A percentile compares a stretch with the other conserved stretches of the same genome.
phyloP scores from a whole-genome alignment of 768 basidiomycete genomes.

The Phanerochaete sordida region DNA sequence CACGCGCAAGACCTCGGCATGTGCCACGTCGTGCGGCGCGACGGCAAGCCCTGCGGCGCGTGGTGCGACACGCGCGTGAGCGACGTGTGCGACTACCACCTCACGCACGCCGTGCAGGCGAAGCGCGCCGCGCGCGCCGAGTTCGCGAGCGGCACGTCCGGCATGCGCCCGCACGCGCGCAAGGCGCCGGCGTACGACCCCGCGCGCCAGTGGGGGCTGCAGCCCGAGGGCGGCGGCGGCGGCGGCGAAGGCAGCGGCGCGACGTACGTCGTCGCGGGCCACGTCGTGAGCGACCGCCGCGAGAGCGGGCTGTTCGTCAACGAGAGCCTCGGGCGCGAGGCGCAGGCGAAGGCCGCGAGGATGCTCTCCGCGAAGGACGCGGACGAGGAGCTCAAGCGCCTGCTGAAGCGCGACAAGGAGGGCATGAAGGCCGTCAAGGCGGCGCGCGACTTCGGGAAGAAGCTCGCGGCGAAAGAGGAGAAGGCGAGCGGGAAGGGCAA shows the following conservation, averaged over 20 bases:
- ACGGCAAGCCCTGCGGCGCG: conserved; percentile 76
- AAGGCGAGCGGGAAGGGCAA: conserved; percentile 16
- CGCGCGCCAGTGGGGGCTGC: conserved; percentile 69
- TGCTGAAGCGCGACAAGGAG: conserved; percentile 63
- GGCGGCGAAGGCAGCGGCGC: conserved; percentile 33
- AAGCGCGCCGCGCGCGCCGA: conserved; percentile 78
- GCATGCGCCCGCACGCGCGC: conserved; percentile 52
- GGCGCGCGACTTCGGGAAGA: conserved; percentile 47
- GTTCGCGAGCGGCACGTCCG: conserved; percentile 77
- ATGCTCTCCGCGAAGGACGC: conserved; percentile 52
- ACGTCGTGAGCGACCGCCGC: conserved; percentile 53
- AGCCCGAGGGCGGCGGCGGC: conserved; percentile 43
- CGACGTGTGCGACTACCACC: conserved; percentile 90
- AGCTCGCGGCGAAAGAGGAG: conserved; percentile 21
- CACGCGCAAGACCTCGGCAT: conserved; percentile 83
- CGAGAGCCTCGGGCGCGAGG: conserved; percentile 77
- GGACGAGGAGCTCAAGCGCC: conserved; percentile 55
- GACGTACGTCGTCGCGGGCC: conserved; percentile 82
- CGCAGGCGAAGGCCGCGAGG: conserved; percentile 73
- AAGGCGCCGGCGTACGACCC: conserved; percentile 64
- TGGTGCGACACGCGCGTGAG: conserved; percentile 91
- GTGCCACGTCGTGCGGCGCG: conserved; percentile 73
- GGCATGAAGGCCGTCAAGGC: conserved; percentile 63
- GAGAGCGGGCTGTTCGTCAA: conserved; percentile 44
- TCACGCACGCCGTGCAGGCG: conserved; percentile 76